Evolutionary conservation across 1,284 basidiomycete genomes (phyloP).

Genomic region (Rhodotorula sp.): DNA sequence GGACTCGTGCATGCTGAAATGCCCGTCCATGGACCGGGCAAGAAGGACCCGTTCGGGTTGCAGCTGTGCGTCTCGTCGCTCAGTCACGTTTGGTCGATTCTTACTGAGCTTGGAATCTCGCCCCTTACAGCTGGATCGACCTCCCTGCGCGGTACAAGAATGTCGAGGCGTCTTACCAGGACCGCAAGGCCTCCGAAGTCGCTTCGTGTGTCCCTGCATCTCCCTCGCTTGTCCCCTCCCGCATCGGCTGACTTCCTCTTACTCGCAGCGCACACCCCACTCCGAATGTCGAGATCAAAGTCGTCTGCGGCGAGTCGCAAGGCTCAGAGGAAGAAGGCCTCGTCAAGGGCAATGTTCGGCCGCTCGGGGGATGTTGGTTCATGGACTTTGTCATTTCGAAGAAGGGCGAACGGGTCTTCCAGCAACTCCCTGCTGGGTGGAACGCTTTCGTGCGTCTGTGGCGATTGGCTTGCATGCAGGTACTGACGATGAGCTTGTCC

Average conservation of each 20-base stretch:
- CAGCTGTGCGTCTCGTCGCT: conserved; percentile 59
- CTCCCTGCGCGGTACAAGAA: conserved; percentile 84
- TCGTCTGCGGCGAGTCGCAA: conserved; percentile 85
- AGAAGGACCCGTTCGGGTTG: conserved; percentile 71
- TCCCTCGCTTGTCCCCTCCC: conserved; percentile 56
- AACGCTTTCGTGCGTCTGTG: conserved; percentile 46
- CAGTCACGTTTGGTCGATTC: neutral
- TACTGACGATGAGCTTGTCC: neutral
- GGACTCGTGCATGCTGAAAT: conserved; percentile 59
- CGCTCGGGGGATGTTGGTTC: conserved; percentile 90
- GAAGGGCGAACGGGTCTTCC: conserved; percentile 69
- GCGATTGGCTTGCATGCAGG: conserved; percentile 14
- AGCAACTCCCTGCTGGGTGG: conserved; percentile 65
- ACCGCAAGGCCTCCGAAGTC: conserved; percentile 52
- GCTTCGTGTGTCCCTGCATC: conserved; percentile 31
- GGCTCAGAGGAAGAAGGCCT: conserved; percentile 52
- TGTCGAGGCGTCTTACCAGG: conserved; percentile 59
- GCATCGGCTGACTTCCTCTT: conserved; percentile 51
- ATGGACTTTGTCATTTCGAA: conserved; percentile 74
- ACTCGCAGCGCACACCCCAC: conserved; percentile 67
- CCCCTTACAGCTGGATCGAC: conserved; percentile 69
- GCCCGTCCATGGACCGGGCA: conserved; percentile 71
- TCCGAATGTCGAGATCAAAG: conserved; percentile 70
- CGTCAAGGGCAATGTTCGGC: conserved; percentile 78
- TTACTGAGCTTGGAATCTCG: neutral